Conservation (phyloP, 2,329 filamentous ascomycete species). For the Plenodomus lindquistii region DNA sequence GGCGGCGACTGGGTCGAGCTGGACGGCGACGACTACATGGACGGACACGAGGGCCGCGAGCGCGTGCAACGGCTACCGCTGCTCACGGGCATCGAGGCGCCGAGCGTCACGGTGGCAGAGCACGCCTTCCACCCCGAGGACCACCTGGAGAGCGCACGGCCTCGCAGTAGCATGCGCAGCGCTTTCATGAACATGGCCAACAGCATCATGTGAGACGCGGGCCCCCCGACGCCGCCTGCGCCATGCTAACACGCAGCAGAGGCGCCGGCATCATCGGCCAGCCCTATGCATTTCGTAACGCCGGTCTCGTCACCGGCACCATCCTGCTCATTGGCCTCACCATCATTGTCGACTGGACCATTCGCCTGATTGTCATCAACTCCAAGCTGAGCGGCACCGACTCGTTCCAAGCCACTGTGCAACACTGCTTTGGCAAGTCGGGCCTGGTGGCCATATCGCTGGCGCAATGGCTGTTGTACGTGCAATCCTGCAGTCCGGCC, state of each 20-base stretch:
- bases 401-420: constrained; percentile 93
- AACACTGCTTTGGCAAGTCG: constrained; percentile 88
- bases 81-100: constrained; percentile 81
- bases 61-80: constrained; percentile 66
- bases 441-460: constrained; percentile 88
- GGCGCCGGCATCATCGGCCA: constrained; percentile 75
- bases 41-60: constrained; percentile 43
- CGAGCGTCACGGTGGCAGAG: constrained; percentile 71
- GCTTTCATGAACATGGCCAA: constrained; percentile 99
- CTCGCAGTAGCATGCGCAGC: constrained; percentile 81
- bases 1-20: constrained; percentile 53
- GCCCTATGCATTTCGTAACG: constrained; percentile 94
- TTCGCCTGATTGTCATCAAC: constrained; percentile 94
- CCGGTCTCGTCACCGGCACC: constrained; percentile 80
- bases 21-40: constrained; percentile 65
- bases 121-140: constrained; percentile 61
- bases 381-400: constrained; percentile 93
- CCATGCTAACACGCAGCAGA: constrained; percentile 32
- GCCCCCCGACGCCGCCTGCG: fast-evolving
- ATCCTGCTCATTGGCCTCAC: constrained; percentile 79
- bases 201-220: constrained; percentile 72
- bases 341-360: constrained; percentile 92
- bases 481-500: neutral
- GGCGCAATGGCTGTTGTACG: constrained; percentile 90
- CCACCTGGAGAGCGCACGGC: constrained; percentile 65